Evolutionary conservation across 495 filamentous ascomycete genomes (phyloP).

Genomic region (Astrothelium macrocarpum): DNA sequence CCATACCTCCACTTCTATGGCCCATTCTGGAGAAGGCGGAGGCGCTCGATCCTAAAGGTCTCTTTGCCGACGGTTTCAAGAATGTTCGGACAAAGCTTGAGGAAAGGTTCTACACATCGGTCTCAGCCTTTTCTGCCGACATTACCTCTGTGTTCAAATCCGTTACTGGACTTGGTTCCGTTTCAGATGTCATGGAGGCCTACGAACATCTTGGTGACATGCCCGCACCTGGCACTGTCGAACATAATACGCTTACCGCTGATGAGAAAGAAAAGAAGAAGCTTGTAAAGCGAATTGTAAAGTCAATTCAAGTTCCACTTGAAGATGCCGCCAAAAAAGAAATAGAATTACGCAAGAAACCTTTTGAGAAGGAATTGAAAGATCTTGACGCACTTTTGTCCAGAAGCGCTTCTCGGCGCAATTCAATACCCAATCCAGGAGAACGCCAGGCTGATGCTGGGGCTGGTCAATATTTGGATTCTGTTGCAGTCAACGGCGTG

Average conservation of each 20-base stretch:
- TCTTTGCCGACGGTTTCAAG: constrained; percentile 57
- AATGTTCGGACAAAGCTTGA: constrained; percentile 56
- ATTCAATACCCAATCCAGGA: neutral
- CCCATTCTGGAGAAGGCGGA: constrained; percentile 73
- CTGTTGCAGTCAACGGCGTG: neutral
- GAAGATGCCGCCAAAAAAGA: constrained; percentile 72
- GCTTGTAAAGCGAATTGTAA: constrained; percentile 75
- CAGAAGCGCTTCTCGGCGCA: neutral
- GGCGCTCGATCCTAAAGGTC: constrained; percentile 59
- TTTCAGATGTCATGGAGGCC: constrained; percentile 43
- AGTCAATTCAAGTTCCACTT: constrained; percentile 62
- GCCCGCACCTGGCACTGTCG: constrained; percentile 29
- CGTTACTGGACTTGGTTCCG: constrained; percentile 50
- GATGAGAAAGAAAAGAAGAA: constrained; percentile 57
- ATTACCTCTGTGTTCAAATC: constrained; percentile 58
- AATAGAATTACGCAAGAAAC: constrained; percentile 59
- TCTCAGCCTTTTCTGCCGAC: constrained; percentile 62
- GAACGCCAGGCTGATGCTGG: constrained; percentile 3
- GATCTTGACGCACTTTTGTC: constrained; percentile 55
- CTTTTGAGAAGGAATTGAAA: constrained; percentile 58
- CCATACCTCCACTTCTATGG: constrained; percentile 65
- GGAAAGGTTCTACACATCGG: constrained; percentile 63
- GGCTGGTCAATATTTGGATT: neutral
- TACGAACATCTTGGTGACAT: constrained; percentile 46
- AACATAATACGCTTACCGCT: constrained; percentile 41